Base-by-base conservation (phyloP, 106 monocot genomes). In the Chionographis japonica region DNA sequence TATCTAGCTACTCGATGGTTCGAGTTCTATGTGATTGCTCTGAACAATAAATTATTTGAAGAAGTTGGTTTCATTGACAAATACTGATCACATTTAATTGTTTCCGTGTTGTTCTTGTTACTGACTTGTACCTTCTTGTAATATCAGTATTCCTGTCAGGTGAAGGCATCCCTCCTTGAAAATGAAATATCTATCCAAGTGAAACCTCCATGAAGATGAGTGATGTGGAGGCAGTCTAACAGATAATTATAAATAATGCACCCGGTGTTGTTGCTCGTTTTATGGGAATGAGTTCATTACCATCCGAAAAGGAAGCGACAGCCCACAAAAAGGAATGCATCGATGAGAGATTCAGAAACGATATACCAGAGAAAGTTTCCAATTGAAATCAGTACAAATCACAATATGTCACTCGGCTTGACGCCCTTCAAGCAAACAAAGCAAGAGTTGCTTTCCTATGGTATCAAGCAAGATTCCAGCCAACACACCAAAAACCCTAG, bases 211-310 rank as follows among this genome's bases (percentile, higher is more conserved):
- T 88, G 12, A 78, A 77, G 39, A 84, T 40, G 52, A 81, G 81
- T 43, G 80, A 71, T 50, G 68, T 77, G 61, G 83, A 88, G 63
- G 63, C 74, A 83, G 35, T 69, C 62, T 35, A 64, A 67, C 54
- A 64, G 56, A 72, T 20, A 79, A 61, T 37, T 52, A 57, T 19
- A 52, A 54, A 43, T 14, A 83, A 58, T 37, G 51, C 76, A 63
- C 90, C 80, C 2, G 72, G 85, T 67, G 85, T 94, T 50, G 75
- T 88, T 68, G 90, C 90, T 56, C 85, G 83, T 41, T 78, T 90
- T 52, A 94, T 94, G 94, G 90, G 85, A 20, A 87, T 94, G 85
- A 85, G 88, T 42, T 40, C 69, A 50, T 61, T 87, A 46, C 85
- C 87, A 50, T 62, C 66, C 19, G 74, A 84, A 59, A 57, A 4